Evolutionary conservation across 2,329 filamentous ascomycete genomes (phyloP).

Genomic region (Calonectria montana): DNA sequence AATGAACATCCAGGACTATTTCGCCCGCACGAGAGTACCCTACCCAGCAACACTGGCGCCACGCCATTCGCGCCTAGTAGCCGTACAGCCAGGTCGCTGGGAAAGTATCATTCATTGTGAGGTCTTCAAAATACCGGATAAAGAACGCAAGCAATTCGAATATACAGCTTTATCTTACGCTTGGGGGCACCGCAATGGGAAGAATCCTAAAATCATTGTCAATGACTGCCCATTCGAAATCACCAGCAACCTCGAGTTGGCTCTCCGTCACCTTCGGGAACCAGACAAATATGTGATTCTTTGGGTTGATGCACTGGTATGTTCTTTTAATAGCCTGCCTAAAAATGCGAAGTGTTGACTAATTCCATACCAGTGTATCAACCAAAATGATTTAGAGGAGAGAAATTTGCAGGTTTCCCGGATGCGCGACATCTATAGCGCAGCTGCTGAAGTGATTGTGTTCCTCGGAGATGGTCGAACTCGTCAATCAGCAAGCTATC

Average conservation of each 20-base stretch:
- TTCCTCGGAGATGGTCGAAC: not conserved
- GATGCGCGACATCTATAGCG: not conserved
- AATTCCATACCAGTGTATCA: not conserved
- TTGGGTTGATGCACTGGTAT: not conserved
- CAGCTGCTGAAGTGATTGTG: not conserved
- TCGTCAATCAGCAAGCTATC: not conserved
- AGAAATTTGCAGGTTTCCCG: not conserved
- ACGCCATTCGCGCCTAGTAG: not conserved
- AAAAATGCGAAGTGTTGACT: not conserved
- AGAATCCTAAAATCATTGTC: not conserved
- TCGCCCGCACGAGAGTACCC: not conserved
- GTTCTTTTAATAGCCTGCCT: not conserved
- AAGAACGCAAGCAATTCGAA: not conserved
- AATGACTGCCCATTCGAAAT: not conserved
- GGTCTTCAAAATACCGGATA: not conserved
- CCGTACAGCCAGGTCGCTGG: not conserved
- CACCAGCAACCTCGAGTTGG: not conserved
- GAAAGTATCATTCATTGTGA: not conserved
- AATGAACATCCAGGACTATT: not conserved
- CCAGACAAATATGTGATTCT: not conserved
- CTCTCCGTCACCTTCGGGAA: not conserved
- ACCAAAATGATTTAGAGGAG: not conserved
- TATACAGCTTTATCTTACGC: not conserved
- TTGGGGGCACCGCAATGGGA: not conserved
- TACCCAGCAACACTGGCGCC: not conserved